Base-by-base conservation (phyloP, 495 filamentous ascomycete genomes). In the Pyrenula massariospora region DNA sequence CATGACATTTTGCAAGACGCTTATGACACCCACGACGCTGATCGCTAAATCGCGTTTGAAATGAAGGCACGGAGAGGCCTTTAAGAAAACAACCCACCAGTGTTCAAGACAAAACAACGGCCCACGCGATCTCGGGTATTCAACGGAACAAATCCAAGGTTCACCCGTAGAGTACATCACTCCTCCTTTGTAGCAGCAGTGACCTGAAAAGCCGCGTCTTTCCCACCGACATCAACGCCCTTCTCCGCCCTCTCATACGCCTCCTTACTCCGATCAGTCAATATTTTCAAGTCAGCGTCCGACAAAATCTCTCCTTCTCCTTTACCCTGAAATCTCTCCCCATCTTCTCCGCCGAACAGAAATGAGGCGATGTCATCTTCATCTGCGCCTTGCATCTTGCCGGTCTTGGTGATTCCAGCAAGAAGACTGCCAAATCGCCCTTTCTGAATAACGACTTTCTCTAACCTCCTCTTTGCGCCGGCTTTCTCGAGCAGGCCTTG, bases 361-460 rank as follows among this genome's bases (percentile, higher is more conserved):
- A 78, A 57, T 24, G 78, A 74, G 3, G 74, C 72, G 22, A 75
- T 55, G 12, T 78, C 76, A 24, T 65, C 64, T 1, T 67, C 59
- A 20, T 77, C 74, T 12, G 11, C 15, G 5, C 12, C 20, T 10
- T 20, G 22, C 25, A 20, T 24, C 12, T 56, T 58, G 12, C 50
- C 31, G 1, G 24, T 53, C 15, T 42, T 42, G 15, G 55, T 56
- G 24, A 53, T 58, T 5, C 54, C 50, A 57, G 72, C 65, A 12
- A 84, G 74, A 36, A 82, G 62, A 56, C 75, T 77, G 62, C 77
- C 77, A 66, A 85, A 74, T 64, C 84, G 84, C 2, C 91, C 94
- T 66, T 96, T 96, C 63, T 91, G 89, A 59, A 98, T 97, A 15
- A 98, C 91, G 1, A 97, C 74, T 65, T 95, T 91, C 66, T 97